These are phyloP conservation scores for Suillus sp. DNA, from an alignment of 768 basidiomycete genomes.

Conservation along the genomic window DNA sequence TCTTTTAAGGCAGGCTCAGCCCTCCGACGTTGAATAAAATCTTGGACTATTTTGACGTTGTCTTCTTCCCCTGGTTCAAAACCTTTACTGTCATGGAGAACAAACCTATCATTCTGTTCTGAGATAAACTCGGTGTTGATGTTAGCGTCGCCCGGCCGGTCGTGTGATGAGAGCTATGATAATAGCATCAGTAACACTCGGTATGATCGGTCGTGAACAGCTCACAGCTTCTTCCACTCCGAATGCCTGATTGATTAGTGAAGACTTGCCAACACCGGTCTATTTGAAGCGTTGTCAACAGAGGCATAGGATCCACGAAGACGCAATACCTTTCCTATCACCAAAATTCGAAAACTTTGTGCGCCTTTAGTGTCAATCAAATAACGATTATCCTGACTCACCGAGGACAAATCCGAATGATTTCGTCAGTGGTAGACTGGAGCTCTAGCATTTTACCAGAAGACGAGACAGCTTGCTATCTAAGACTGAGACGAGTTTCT, in stretches of 20 bases:
- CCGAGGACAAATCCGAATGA: not conserved
- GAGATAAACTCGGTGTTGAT: constrained; percentile 17
- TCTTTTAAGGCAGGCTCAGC: constrained; percentile 3
- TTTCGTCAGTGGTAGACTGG: not conserved
- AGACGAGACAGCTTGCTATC: not conserved
- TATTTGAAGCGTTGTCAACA: not conserved
- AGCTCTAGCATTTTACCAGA: not conserved
- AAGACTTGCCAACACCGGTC: not conserved
- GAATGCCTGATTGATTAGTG: not conserved
- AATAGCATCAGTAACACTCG: not conserved
- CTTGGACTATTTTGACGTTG: constrained; percentile 13
- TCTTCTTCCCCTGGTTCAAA: constrained; percentile 18
- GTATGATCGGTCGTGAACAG: not conserved
- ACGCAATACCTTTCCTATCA: not conserved
- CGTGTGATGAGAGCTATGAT: not conserved
- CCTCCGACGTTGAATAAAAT: constrained; percentile 15
- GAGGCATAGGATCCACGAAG: not conserved
- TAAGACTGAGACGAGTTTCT: not conserved
- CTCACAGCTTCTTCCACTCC: not conserved
- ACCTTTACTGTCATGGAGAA: constrained; percentile 20
- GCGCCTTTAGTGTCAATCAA: not conserved
- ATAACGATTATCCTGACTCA: not conserved
- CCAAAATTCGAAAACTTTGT: not conserved
- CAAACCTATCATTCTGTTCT: constrained; percentile 9
- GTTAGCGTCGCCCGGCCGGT: constrained; percentile 11